phyloP scores from a whole-genome alignment of 164 flowering plant genomes.

The Warburgia ugandensis region DNA sequence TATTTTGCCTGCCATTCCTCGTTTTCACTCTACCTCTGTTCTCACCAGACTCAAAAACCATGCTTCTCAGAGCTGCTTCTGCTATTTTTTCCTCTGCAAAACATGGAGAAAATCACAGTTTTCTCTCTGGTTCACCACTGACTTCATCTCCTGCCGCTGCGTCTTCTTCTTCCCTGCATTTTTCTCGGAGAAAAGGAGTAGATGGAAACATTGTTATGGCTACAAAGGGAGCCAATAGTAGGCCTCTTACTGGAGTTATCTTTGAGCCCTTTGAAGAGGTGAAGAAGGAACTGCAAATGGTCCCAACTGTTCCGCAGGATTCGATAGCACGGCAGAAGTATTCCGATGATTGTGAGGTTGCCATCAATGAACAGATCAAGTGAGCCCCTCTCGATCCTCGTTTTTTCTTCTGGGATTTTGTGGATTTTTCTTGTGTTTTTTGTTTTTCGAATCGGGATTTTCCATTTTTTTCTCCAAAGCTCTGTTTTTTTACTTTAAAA shows the following conservation, averaged over 20 bases:
- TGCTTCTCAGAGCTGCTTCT: slow-evolving; percentile 41
- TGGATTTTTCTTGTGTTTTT: neutral
- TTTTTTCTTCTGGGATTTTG: neutral
- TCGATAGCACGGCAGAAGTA: slow-evolving; percentile 80
- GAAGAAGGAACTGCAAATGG: slow-evolving; percentile 62
- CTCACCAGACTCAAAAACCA: slow-evolving; percentile 7
- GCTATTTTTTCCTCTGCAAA: slow-evolving; percentile 22
- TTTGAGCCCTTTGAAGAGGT: slow-evolving; percentile 96
- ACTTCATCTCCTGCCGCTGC: no score
- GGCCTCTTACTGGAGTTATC: slow-evolving; percentile 61
- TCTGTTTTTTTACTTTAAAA: no score
- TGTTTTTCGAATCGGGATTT: neutral
- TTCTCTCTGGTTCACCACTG: slow-evolving; percentile 11
- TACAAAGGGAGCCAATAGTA: slow-evolving; percentile 21
- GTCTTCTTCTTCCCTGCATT: slow-evolving; percentile 1
- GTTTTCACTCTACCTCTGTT: neutral
- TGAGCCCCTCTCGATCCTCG: slow-evolving; percentile 18
- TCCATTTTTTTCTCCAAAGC: no score
- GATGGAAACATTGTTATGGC: slow-evolving; percentile 11
- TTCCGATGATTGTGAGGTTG: slow-evolving; percentile 50
- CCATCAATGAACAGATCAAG: slow-evolving; percentile 91
- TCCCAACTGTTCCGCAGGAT: slow-evolving; percentile 47
- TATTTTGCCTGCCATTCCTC: no score
- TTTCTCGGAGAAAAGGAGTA: slow-evolving; percentile 1
- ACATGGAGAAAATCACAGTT: slow-evolving; percentile 1